Evolutionary conservation across 148 eudicot genomes (phyloP).

Genomic region (Rhododendron williamsianum): DNA sequence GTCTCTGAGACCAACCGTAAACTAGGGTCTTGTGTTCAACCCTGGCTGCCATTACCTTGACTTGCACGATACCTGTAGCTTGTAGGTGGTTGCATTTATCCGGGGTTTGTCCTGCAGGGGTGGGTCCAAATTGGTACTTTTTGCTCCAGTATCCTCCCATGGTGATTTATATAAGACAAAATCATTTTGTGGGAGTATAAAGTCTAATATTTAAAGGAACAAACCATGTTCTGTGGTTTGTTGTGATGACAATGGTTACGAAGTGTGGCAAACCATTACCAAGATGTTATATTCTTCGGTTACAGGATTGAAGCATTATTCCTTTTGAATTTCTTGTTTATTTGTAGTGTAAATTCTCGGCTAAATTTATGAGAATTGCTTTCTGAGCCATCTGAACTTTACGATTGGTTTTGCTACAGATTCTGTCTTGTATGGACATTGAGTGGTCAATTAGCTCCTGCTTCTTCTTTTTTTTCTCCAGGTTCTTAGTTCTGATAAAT

Average conservation of each 20-base stretch:
- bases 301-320: neutral
- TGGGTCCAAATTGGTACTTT: neutral
- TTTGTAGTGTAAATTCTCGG: neutral
- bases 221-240: neutral
- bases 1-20: neutral
- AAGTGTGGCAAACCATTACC: neutral
- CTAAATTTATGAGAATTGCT: neutral
- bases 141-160: neutral
- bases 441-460: slow-evolving; percentile 3
- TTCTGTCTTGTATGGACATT: neutral
- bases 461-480: slow-evolving; percentile 9
- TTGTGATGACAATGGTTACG: neutral
- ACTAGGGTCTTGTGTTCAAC: neutral
- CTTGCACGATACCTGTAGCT: neutral
- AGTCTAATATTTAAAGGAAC: neutral
- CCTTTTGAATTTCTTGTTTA: neutral
- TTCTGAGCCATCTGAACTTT: neutral
- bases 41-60: neutral
- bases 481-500: slow-evolving; percentile 60
- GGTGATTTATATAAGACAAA: neutral
- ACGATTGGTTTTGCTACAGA: neutral
- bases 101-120: neutral
- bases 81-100: neutral
- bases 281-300: neutral
- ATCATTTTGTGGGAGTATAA: neutral